Evolutionary conservation across 805 yeast genomes (phyloP), one percentile per base, ranked within the genome.

Genomic region (Metschnikowia anglica): DNA sequence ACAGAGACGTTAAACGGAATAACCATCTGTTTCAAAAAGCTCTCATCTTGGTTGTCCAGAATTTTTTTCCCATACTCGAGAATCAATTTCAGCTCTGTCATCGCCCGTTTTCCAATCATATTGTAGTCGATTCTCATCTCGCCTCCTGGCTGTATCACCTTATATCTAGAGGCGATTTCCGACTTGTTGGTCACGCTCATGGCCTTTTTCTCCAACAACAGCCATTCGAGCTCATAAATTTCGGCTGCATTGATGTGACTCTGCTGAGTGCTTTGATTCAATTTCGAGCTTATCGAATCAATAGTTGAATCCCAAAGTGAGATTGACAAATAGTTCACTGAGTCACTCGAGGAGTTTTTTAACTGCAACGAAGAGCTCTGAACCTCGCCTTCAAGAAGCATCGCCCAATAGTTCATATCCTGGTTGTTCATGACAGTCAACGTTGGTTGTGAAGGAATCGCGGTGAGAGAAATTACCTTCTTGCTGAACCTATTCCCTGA

Each of bases 371-470:
- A 64, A 46, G 85, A 77, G 1, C 58, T 49, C 38, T 70, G 72
- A 30, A 69, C 65, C 53, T 88, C 93, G 7, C 96, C 96, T 56
- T 88, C 95, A 10, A 88, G 62, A 12, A 88, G 62, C 88, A 87
- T 83, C 3, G 83, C 54, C 80, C 87, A 82, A 3, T 80, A 79
- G 51, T 81, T 82, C 16, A 76, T 72, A 11, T 83, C 70, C 53
- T 79, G 74, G 5, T 76, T 63, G 31, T 75, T 71, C 1, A 76
- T 62, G 11, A 83, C 55, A 2, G 77, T 70, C 24, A 88, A 62
- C 4, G 73, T 62, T 0, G 96, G 96, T 52, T 88, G 89, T 0
- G 70, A 60, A 30, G 71, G 64, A 7, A 67, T 59, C 2, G 65
- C 71, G 3, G 48, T 73, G 54, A 43, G 67, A 1, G 56, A 49